Percentiles rank a stretch among this genome's conserved stretches.
phyloP scores from a whole-genome alignment of 1,284 basidiomycete species.

The Leccinum discolor region DNA sequence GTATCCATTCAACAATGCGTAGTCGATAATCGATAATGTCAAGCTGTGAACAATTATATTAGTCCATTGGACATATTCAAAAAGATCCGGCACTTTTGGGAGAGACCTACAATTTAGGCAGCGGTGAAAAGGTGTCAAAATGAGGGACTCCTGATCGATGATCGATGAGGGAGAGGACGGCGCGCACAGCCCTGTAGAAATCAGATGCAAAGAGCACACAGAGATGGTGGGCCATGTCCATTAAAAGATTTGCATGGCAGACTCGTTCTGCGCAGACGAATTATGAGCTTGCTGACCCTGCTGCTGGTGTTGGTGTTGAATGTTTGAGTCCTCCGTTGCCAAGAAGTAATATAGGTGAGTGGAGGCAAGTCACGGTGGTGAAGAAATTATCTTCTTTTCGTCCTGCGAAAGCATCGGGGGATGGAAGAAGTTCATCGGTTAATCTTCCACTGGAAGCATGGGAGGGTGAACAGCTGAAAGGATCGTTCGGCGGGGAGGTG shows the following conservation, averaged over 20 bases:
- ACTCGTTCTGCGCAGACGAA: conserved; percentile 20
- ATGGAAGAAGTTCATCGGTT: too few relatives aligned
- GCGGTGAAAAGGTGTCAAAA: not conserved
- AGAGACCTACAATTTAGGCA: conserved; percentile 19
- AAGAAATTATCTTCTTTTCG: too few relatives aligned
- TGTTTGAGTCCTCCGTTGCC: conserved; percentile 30
- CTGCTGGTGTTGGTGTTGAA: conserved; percentile 36
- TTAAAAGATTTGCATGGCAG: conserved; percentile 31
- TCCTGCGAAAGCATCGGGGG: too few relatives aligned
- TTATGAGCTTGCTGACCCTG: conserved; percentile 36
- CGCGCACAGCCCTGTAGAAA: conserved; percentile 7
- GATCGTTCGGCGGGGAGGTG: conserved; percentile 52
- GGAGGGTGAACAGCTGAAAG: conserved; percentile 59
- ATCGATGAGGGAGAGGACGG: not conserved
- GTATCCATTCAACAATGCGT: too few relatives aligned
- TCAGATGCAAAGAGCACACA: conserved; percentile 9
- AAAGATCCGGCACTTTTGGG: conserved; percentile 4
- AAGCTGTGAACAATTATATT: too few relatives aligned
- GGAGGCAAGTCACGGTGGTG: too few relatives aligned
- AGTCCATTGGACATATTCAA: too few relatives aligned
- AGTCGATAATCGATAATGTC: too few relatives aligned
- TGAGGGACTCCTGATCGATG: not conserved
- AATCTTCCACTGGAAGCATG: conserved; percentile 15
- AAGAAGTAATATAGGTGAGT: conserved; percentile 43
- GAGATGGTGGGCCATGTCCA: conserved; percentile 8